A percentile compares a stretch with the other conserved stretches of the same genome.
Conservation (phyloP, 1,284 basidiomycete species). For the Irpex sp. region DNA sequence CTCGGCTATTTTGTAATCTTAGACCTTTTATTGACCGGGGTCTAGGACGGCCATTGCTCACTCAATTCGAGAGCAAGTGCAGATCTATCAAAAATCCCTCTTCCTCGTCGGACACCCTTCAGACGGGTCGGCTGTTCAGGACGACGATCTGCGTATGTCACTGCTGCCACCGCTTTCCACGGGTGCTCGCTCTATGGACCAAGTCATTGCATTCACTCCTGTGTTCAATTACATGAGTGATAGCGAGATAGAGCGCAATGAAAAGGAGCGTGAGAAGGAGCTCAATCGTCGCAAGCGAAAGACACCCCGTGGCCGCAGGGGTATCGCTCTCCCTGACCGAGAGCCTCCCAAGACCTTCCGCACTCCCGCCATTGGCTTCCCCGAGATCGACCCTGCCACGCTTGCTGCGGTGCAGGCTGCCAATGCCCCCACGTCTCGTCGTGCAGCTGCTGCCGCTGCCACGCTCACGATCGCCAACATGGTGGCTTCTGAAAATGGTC, state of each 20-base stretch:
- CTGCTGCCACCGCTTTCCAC: slow-evolving; percentile 81
- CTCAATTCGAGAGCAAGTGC: slow-evolving; percentile 93
- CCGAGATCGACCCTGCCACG: slow-evolving; percentile 68
- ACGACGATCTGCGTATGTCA: slow-evolving; percentile 89
- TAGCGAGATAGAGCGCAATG: slow-evolving; percentile 83
- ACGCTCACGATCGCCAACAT: slow-evolving; percentile 78
- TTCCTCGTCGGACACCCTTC: slow-evolving; percentile 88
- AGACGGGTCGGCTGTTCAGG: slow-evolving; percentile 76
- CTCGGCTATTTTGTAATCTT: slow-evolving; percentile 11
- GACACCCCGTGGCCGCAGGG: slow-evolving; percentile 84
- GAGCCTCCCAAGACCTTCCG: slow-evolving; percentile 92
- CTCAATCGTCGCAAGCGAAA: slow-evolving; percentile 82
- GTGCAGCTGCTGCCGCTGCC: slow-evolving; percentile 84
- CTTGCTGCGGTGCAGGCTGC: slow-evolving; percentile 60
- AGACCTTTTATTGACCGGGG: background rate
- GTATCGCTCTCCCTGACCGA: slow-evolving; percentile 89
- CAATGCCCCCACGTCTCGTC: slow-evolving; percentile 63
- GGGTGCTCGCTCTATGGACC: slow-evolving; percentile 68
- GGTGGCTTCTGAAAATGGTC: slow-evolving; percentile 79
- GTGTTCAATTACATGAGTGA: slow-evolving; percentile 86
- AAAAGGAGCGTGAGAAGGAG: slow-evolving; percentile 93
- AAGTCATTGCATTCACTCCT: slow-evolving; percentile 82
- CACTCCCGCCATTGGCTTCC: slow-evolving; percentile 82
- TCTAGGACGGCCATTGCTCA: slow-evolving; percentile 90
- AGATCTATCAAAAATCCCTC: slow-evolving; percentile 88